These are phyloP conservation scores for Calonectria ilicicola DNA, from an alignment of 2,329 filamentous ascomycete species.

Conservation along the genomic window DNA sequence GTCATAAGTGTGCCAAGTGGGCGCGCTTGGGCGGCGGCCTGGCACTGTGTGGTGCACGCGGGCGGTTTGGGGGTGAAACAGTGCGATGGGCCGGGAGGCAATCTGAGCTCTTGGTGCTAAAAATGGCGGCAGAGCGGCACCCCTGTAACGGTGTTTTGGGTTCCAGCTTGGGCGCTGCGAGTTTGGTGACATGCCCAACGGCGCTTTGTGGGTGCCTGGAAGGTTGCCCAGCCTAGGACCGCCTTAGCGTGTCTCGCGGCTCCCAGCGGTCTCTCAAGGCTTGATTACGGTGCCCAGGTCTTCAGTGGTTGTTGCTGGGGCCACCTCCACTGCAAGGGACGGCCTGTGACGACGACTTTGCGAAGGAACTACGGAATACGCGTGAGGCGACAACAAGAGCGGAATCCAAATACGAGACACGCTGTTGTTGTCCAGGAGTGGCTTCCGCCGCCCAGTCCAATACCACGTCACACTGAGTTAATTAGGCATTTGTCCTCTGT, in stretches of 20 bases:
- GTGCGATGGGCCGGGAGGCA: constrained; percentile 31
- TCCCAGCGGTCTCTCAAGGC: neutral
- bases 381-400: neutral
- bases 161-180: constrained; percentile 18
- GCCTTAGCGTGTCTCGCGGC: constrained; percentile 29
- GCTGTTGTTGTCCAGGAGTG: no score
- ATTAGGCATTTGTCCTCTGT: neutral
- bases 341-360: constrained; percentile 3
- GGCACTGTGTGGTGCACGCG: constrained; percentile 31
- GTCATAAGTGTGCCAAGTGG: constrained; percentile 44
- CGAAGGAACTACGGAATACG: neutral
- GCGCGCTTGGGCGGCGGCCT: constrained; percentile 13
- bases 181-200: constrained; percentile 32
- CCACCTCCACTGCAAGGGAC: constrained; percentile 12
- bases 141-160: constrained; percentile 32
- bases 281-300: neutral
- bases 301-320: constrained; percentile 15
- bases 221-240: neutral
- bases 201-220: constrained; percentile 35
- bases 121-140: constrained; percentile 29
- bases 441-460: neutral
- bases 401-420: neutral
- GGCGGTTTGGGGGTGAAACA: neutral
- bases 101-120: constrained; percentile 31
- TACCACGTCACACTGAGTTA: neutral